Percentiles rank a stretch among this genome's conserved stretches.
phyloP scores from a whole-genome alignment of 257 asterid genomes.

The Ehretia macrophylla region DNA sequence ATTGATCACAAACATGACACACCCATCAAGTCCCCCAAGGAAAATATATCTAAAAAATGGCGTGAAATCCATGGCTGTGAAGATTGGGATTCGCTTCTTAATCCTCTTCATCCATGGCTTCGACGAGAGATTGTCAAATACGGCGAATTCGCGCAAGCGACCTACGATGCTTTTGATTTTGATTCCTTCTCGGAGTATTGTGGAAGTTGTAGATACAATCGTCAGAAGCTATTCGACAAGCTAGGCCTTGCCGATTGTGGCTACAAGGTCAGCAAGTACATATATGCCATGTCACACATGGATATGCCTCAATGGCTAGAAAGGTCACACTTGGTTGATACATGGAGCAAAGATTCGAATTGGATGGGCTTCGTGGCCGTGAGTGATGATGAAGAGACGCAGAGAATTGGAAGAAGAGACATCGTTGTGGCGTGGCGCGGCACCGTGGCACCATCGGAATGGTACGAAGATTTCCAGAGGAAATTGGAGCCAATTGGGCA shows the following conservation, averaged over 20 bases:
- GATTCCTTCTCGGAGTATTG: constrained; percentile 61
- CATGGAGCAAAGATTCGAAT: constrained; percentile 75
- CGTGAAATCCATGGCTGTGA: constrained; percentile 49
- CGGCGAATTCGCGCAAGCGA: constrained; percentile 78
- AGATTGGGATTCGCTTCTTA: constrained; percentile 61
- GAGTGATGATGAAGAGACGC: constrained; percentile 53
- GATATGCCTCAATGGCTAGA: constrained; percentile 68
- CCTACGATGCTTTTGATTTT: constrained; percentile 67
- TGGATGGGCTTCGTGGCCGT: constrained; percentile 82
- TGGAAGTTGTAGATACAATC: constrained; percentile 61
- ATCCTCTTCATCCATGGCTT: constrained; percentile 64
- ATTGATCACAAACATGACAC: neutral
- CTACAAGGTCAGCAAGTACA: constrained; percentile 46
- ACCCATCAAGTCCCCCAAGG: constrained; percentile 44
- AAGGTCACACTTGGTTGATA: constrained; percentile 36
- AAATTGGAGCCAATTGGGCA: constrained; percentile 54
- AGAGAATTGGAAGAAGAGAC: constrained; percentile 60
- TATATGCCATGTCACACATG: constrained; percentile 64
- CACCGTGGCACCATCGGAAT: constrained; percentile 65
- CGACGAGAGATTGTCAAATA: constrained; percentile 62
- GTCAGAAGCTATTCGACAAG: constrained; percentile 38
- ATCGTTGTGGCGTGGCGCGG: constrained; percentile 81
- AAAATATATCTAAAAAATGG: constrained; percentile 51
- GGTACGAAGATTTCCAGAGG: constrained; percentile 72
- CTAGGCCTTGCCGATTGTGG: constrained; percentile 30